Evolutionary conservation across 2,329 filamentous ascomycete genomes (phyloP), one percentile per base, ranked within the genome.

Genomic region (Arthrobotrys iridis): DNA sequence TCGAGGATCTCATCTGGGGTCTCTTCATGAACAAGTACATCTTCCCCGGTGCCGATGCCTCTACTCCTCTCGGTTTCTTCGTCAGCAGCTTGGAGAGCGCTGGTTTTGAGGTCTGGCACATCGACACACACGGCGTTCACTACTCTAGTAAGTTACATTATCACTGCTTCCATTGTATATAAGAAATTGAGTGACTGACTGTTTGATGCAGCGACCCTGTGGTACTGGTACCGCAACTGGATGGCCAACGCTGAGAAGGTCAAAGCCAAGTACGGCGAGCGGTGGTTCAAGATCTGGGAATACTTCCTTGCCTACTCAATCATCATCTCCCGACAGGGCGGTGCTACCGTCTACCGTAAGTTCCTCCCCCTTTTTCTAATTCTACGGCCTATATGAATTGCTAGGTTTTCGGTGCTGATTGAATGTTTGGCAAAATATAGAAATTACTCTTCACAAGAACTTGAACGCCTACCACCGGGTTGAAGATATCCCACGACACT

Each of bases 1-100:
- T 67, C 62, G 73, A 98, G 86, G 94, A 98, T 84, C 88, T 97
- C 59, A 91, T 94, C 83, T 98, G 95, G 95, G 95, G 95, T 82
- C 87, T 98, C 50, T 98, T 97, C 88, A 96, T 98, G 93, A 98
- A 98, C 90, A 97, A 97, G 86, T 97, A 98, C 84, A 87, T 98
- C 83, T 98, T 98, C 88, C 95, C 93, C 33, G 95, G 95, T 82
- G 95, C 95, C 59, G 95, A 98, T 82, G 95, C 95, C 60, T 96
- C 92, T 45, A 96, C 93, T 71, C 95, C 95, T 59, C 89, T 99
- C 55, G 93, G 92, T 79, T 95, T 90, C 84, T 92, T 95, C 80
- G 86, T 96, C 79, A 89, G 93, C 83, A 89, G 89, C 81, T 88
- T 97, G 18, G 95, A 99, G 85, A 89, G 87, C 68, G 90, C 91